phyloP scores from a whole-genome alignment of 1,139 yeast genomes.

The Saccharomyces hybrid region DNA sequence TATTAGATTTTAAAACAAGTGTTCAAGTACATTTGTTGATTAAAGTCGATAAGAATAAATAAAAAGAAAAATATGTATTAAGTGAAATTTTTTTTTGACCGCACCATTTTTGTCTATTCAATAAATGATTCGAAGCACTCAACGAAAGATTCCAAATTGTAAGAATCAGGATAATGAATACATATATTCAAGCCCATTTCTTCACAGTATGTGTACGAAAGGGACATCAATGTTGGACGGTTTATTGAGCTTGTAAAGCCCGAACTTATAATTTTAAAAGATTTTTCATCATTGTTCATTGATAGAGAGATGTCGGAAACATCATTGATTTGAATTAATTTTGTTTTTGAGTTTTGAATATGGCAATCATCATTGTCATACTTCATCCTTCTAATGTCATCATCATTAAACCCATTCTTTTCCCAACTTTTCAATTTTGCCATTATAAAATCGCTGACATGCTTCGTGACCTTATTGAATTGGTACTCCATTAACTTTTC shows the following conservation, averaged over 20 bases:
- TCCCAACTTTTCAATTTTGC: slow-evolving; percentile 20
- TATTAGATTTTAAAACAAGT: too few relatives aligned
- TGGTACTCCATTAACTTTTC: slow-evolving; percentile 23
- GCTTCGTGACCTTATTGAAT: slow-evolving; percentile 20
- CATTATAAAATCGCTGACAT: slow-evolving; percentile 12
- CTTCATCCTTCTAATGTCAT: slow-evolving; percentile 27
- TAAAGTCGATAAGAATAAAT: background rate
- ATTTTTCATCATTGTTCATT: slow-evolving; percentile 4
- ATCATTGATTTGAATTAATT: slow-evolving; percentile 23
- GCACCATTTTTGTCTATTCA: slow-evolving; percentile 6
- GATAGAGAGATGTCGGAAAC: slow-evolving; percentile 15
- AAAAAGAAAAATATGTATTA: background rate
- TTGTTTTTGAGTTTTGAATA: slow-evolving; percentile 7
- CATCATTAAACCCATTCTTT: slow-evolving; percentile 21
- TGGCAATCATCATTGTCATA: slow-evolving; percentile 9
- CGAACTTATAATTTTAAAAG: slow-evolving; percentile 16
- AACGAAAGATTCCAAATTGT: slow-evolving; percentile 25
- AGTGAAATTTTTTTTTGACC: background rate
- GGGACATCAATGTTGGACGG: slow-evolving; percentile 21
- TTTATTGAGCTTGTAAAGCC: slow-evolving; percentile 23
- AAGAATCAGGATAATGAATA: slow-evolving; percentile 26
- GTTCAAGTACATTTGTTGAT: background rate
- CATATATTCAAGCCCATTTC: slow-evolving; percentile 24
- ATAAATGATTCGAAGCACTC: slow-evolving; percentile 25
- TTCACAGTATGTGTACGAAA: slow-evolving; percentile 22